phyloP scores from a whole-genome alignment of 1,139 yeast species.

The Yamadazyma taylorii region DNA sequence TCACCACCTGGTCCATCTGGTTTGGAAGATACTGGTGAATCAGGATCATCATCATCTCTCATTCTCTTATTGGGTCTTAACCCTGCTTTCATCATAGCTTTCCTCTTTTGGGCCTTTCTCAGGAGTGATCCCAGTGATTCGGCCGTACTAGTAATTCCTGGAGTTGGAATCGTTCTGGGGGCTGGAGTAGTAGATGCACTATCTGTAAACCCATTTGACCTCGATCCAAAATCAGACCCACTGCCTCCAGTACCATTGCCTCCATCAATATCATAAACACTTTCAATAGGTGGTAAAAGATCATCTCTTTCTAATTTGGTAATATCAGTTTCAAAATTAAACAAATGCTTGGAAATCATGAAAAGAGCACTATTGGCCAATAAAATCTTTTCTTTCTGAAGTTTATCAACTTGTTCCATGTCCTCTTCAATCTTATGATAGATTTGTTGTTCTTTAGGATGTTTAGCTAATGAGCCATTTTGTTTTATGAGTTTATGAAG shows the following conservation, averaged over 20 bases:
- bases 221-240: slow-evolving; percentile 18
- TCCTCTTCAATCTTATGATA: slow-evolving; percentile 70
- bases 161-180: slow-evolving; percentile 26
- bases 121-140: slow-evolving; percentile 14
- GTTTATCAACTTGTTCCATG: slow-evolving; percentile 53
- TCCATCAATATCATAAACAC: slow-evolving; percentile 21
- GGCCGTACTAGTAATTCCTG: slow-evolving; percentile 19
- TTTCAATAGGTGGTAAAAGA: slow-evolving; percentile 58
- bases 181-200: slow-evolving; percentile 31
- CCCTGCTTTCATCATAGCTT: slow-evolving; percentile 22
- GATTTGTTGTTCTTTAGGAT: slow-evolving; percentile 77
- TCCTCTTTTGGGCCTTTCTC: slow-evolving; percentile 29
- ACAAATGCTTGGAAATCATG: slow-evolving; percentile 70
- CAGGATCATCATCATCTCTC: slow-evolving; percentile 17
- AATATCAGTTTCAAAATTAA: slow-evolving; percentile 72
- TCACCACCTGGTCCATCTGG: slow-evolving; percentile 40
- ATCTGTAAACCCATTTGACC: slow-evolving; percentile 13
- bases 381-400: slow-evolving; percentile 77
- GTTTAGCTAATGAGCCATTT: slow-evolving; percentile 77
- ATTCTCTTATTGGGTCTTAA: slow-evolving; percentile 28
- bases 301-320: slow-evolving; percentile 79
- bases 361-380: slow-evolving; percentile 84
- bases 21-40: slow-evolving; percentile 6
- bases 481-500: slow-evolving; percentile 81
- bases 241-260: background rate